Evolutionary conservation across 176 grass and related monocot genomes (phyloP).

Genomic region (Eremochloa ophiuroides): DNA sequence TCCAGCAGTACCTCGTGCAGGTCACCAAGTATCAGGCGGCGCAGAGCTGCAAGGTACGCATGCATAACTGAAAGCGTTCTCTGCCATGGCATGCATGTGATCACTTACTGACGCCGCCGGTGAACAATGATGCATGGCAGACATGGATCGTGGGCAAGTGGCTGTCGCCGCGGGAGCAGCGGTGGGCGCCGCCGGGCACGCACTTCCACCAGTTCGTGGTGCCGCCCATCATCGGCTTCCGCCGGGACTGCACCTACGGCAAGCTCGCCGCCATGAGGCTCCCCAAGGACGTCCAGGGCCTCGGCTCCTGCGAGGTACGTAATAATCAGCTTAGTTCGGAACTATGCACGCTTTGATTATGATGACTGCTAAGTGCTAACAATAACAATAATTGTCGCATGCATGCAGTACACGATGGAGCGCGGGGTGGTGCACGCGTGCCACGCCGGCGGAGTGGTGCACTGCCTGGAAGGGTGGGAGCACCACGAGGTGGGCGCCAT

Average conservation of each 20-base stretch:
- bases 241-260: constrained; percentile 86
- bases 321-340: no score
- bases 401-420: constrained; percentile 91
- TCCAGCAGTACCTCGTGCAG: constrained; percentile 72
- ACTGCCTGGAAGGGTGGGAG: constrained; percentile 82
- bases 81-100: background rate
- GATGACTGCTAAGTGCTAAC: no score
- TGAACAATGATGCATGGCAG: constrained; percentile 18
- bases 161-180: constrained; percentile 77
- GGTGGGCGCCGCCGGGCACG: constrained; percentile 72
- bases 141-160: constrained; percentile 96
- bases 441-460: constrained; percentile 93
- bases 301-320: constrained; percentile 66
- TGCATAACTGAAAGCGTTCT: background rate
- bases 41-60: constrained; percentile 66
- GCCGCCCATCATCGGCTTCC: constrained; percentile 77
- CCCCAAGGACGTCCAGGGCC: constrained; percentile 83
- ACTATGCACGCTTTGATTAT: no score
- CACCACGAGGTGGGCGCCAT: constrained; percentile 97
- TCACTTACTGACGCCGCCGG: background rate
- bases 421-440: constrained; percentile 96
- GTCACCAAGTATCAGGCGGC: constrained; percentile 89
- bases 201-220: constrained; percentile 99
- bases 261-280: constrained; percentile 88
- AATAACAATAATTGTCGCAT: no score